Evolutionary conservation across 2,329 filamentous ascomycete species (phyloP).

Genomic region (Fusarium incarnatum): DNA sequence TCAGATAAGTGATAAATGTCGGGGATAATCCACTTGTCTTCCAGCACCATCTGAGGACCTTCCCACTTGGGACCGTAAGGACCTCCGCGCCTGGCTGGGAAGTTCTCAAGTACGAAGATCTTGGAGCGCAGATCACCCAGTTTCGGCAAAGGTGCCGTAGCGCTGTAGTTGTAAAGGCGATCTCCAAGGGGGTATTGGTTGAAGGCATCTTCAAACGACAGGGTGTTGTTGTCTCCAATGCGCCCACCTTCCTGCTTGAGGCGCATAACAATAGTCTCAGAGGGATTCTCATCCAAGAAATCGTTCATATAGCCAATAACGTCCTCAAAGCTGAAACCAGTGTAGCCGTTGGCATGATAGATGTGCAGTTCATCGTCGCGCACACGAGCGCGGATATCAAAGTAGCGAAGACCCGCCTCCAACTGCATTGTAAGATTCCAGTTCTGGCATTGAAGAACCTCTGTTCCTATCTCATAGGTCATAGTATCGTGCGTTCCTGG

Average conservation of each 20-base stretch:
- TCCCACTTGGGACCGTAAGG: conserved; percentile 60
- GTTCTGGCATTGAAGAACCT: conserved; percentile 61
- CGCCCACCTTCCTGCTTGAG: conserved; percentile 61
- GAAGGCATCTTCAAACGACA: conserved; percentile 61
- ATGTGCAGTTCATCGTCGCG: conserved; percentile 58
- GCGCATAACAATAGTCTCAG: conserved; percentile 62
- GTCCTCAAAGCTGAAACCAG: conserved; percentile 58
- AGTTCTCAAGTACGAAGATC: conserved; percentile 62
- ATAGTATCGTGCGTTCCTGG: conserved; percentile 67
- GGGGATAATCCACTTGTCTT: conserved; percentile 61
- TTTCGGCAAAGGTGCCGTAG: conserved; percentile 53
- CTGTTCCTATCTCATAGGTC: conserved; percentile 56
- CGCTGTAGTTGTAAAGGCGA: conserved; percentile 54
- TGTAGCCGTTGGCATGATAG: conserved; percentile 60
- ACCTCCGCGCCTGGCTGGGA: conserved; percentile 47
- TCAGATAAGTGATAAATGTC: conserved; percentile 57
- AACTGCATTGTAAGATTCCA: conserved; percentile 59
- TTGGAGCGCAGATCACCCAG: conserved; percentile 60
- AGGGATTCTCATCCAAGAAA: conserved; percentile 60
- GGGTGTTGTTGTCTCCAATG: conserved; percentile 50
- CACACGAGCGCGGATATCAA: conserved; percentile 61
- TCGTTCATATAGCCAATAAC: conserved; percentile 58
- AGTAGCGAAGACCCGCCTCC: conserved; percentile 60
- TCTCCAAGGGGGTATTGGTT: conserved; percentile 53
- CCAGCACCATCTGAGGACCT: conserved; percentile 58